Conservation (phyloP, 2,329 filamentous ascomycete genomes). For the Pseudocercospora crystallina region DNA sequence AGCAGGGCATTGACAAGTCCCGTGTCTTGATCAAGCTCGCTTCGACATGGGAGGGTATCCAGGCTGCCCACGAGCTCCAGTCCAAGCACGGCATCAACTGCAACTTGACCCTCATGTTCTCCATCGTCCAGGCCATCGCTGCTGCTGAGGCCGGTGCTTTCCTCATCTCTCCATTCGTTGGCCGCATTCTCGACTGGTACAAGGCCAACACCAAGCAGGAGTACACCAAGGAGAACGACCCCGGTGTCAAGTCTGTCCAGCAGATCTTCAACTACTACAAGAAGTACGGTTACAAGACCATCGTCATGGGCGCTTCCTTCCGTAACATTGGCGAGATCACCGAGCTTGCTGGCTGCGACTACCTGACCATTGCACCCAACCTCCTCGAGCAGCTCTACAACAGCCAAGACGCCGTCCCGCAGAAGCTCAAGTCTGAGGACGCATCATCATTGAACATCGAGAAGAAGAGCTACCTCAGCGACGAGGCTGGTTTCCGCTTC, state of each 20-base stretch:
- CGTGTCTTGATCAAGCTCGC: constrained; percentile 98
- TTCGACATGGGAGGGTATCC: constrained; percentile 99
- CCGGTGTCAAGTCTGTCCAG: constrained; percentile 92
- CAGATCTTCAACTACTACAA: constrained; percentile 99
- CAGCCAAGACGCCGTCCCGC: constrained; percentile 75
- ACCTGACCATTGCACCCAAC: constrained; percentile 95
- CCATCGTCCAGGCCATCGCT: constrained; percentile 86
- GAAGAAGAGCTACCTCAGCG: constrained; percentile 87
- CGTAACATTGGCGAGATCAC: constrained; percentile 95
- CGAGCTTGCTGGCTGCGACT: constrained; percentile 96
- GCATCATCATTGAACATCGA: constrained; percentile 71
- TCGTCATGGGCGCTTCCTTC: constrained; percentile 99
- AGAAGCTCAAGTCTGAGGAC: constrained; percentile 79
- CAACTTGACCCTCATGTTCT: constrained; percentile 99
- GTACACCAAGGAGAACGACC: constrained; percentile 85
- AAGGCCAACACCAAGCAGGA: constrained; percentile 95
- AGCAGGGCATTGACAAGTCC: constrained; percentile 86
- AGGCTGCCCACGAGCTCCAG: constrained; percentile 96
- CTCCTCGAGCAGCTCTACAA: constrained; percentile 92
- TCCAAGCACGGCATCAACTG: constrained; percentile 93
- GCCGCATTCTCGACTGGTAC: constrained; percentile 99
- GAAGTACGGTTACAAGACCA: constrained; percentile 98
- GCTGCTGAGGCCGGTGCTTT: constrained; percentile 92
- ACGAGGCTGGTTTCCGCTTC: constrained; percentile 93
- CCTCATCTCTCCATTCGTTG: constrained; percentile 99